Evolutionary conservation across 2,329 filamentous ascomycete species (phyloP), one percentile per base, ranked within the genome.

Genomic region (Colletotrichum orbiculare): DNA sequence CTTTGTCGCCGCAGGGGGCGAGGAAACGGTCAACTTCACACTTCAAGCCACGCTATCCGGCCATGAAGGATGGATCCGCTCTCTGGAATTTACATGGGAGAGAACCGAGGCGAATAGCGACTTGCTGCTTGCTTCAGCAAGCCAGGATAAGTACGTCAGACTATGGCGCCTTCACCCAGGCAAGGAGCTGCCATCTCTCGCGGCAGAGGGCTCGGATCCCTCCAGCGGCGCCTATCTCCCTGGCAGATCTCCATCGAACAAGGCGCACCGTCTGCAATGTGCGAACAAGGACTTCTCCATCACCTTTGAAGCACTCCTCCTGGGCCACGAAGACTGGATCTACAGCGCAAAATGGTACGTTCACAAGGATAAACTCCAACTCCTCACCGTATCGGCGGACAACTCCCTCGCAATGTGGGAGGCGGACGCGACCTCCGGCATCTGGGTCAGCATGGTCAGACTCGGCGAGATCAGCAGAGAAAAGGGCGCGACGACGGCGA

Each of bases 321-420:
- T 99, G 3, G 96, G 96, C 8, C 96, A 99, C 73, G 96, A 99
- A 74, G 96, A 99, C 73, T 99, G 96, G 96, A 95, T 99, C 62
- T 98, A 97, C 77, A 96, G 92, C 60, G 90, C 92, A 2, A 83
- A 84, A 59, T 97, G 94, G 94, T 85, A 86, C 64, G 82, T 83
- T 7, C 75, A 81, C 47, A 78, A 76, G 53, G 78, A 75, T 15
- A 87, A 84, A 64, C 82, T 91, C 11, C 92, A 91, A 70, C 86
- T 97, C 8, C 86, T 99, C 4, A 94, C 95, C 2, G 90, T 95
- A 0, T 98, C 96, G 3, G 96, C 96, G 4, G 96, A 99, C 75
- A 98, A 97, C 74, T 97, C 96, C 0, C 82, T 99, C 9, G 90
- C 94, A 1, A 91, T 99, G 59, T 99, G 96, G 96, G 91, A 96